Evolutionary conservation across 2,329 filamentous ascomycete genomes (phyloP), one percentile per base, ranked within the genome.

Genomic region (Botrytis deweyae): DNA sequence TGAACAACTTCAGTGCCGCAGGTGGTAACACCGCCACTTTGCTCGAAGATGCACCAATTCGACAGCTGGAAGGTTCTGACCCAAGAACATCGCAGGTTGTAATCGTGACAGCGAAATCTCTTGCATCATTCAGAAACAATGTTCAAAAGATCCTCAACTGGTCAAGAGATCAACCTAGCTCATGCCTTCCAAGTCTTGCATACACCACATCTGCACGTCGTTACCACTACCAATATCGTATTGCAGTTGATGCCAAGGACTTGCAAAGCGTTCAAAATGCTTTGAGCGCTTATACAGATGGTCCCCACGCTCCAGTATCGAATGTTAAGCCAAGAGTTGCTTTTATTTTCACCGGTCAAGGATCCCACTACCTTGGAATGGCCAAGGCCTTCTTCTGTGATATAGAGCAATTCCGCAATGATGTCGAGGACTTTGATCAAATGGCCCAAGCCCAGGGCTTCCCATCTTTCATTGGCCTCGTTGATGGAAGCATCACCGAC

Each of bases 211-310:
- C 75, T n/a, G 74, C 74, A 9, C 86, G 90, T 22, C 87, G 87
- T 69, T 86, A 88, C 16, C 89, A 91, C 76, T 86, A 89, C 80
- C 82, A 85, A 76, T 87, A 86, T 82, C 85, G 88, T 33, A 83
- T 87, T 79, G 86, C 84, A 62, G 84, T 87, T 64, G 79, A 82
- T 3, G 85, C 83, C 1, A 79, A 80, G 7, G 82, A 82, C 70
- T 72, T 86, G 12, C 61, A 84, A 62, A 52, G 58, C 10, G 66
- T 66, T n/a, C 72, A 73, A 63, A 62, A 73, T 38, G 33, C 55
- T 25, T 46, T 73, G 9, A 64, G 72, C 38, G 20, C 66, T 18
- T 73, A 70, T 8, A 38, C 66, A 18, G 58, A 73, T 18, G 67
- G 58, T 25, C 12, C 72, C 22, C 72, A 70, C n/a, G 70, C 66